Evolutionary conservation across 2,329 filamentous ascomycete species (phyloP).

Genomic region (Talaromyces sp.): DNA sequence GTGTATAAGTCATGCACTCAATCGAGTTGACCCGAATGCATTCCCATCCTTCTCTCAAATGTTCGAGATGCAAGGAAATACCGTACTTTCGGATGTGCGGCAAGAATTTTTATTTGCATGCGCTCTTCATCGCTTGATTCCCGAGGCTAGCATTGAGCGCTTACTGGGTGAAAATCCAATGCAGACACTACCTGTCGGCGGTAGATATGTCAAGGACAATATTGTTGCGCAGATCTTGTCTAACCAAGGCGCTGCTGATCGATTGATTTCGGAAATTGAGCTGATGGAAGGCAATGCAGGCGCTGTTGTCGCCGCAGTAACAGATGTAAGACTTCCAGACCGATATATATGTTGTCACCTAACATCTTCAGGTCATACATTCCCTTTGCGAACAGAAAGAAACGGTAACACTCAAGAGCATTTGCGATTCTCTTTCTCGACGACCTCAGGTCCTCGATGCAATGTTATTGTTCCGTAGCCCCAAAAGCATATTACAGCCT

Average conservation of each 20-base stretch:
- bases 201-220: slow-evolving; percentile 72
- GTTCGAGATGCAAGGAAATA: slow-evolving; percentile 58
- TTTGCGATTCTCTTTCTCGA: slow-evolving; percentile 57
- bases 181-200: slow-evolving; percentile 69
- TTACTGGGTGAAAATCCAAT: slow-evolving; percentile 82
- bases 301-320: slow-evolving; percentile 73
- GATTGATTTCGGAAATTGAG: slow-evolving; percentile 76
- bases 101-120: slow-evolving; percentile 89
- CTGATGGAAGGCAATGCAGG: slow-evolving; percentile 89
- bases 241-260: slow-evolving; percentile 71
- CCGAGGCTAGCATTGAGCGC: slow-evolving; percentile 70
- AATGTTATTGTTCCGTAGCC: slow-evolving; percentile 58
- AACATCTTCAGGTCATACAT: slow-evolving; percentile 45
- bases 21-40: slow-evolving; percentile 58
- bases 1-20: slow-evolving; percentile 64
- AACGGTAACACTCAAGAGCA: slow-evolving; percentile 60
- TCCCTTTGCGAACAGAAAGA: slow-evolving; percentile 58
- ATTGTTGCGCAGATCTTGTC: slow-evolving; percentile 73
- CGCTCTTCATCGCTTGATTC: slow-evolving; percentile 79
- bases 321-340: slow-evolving; percentile 54
- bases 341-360: slow-evolving; percentile 4
- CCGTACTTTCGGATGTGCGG: slow-evolving; percentile 63
- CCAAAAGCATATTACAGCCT: slow-evolving; percentile 55
- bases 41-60: slow-evolving; percentile 64
- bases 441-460: slow-evolving; percentile 56